These are phyloP conservation scores for Wickerhamiella alocasiicola DNA, from an alignment of 805 yeast genomes.

Conservation along the genomic window DNA sequence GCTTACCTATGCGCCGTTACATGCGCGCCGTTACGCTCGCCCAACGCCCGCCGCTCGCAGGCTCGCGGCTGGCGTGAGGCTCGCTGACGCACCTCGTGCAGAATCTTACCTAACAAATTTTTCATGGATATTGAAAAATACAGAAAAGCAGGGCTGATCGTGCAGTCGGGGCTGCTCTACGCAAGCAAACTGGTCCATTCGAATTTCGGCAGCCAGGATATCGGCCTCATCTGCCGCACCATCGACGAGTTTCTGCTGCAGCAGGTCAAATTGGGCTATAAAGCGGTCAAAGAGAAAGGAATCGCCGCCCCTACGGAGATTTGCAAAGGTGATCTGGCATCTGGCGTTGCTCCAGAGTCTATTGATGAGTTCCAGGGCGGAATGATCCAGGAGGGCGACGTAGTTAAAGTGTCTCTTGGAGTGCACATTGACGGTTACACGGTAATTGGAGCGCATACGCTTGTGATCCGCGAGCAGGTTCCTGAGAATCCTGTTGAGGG, in stretches of 20 bases:
- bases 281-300: slow-evolving; percentile 56
- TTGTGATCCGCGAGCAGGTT: slow-evolving; percentile 48
- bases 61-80: too few relatives aligned
- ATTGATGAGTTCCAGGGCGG: slow-evolving; percentile 29
- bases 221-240: slow-evolving; percentile 59
- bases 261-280: slow-evolving; percentile 47
- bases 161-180: slow-evolving; percentile 69
- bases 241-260: slow-evolving; percentile 65
- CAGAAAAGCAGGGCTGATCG: slow-evolving; percentile 76
- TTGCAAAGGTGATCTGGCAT: slow-evolving; percentile 65
- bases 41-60: too few relatives aligned
- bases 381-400: slow-evolving; percentile 59
- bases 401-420: slow-evolving; percentile 74
- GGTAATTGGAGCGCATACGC: slow-evolving; percentile 71
- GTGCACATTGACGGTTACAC: slow-evolving; percentile 95
- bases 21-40: too few relatives aligned
- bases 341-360: slow-evolving; percentile 75
- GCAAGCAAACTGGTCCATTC: slow-evolving; percentile 55
- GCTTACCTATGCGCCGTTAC: too few relatives aligned
- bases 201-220: slow-evolving; percentile 45
- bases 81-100: too few relatives aligned
- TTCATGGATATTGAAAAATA: slow-evolving; percentile 53
- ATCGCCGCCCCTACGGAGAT: slow-evolving; percentile 85
- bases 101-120: too few relatives aligned
- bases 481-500: slow-evolving; percentile 68